These are phyloP conservation scores for Clohesyomyces aquaticus DNA, from an alignment of 495 filamentous ascomycete genomes.

Conservation along the genomic window DNA sequence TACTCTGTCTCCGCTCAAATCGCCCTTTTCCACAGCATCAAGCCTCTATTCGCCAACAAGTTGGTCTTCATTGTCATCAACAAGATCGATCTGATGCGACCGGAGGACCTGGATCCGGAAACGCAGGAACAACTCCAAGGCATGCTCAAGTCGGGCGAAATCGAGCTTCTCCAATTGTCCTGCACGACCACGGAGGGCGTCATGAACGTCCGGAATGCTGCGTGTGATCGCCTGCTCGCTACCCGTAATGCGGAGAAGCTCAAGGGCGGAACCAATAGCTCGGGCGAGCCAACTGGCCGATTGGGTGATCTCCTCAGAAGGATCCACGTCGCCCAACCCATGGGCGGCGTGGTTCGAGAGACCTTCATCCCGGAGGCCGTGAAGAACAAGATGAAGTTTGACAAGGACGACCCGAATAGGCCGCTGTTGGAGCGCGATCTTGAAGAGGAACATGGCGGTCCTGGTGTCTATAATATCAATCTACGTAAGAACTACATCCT, in stretches of 20 bases:
- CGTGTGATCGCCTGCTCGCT: slow-evolving; percentile 89
- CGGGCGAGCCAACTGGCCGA: slow-evolving; percentile 72
- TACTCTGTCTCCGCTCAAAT: slow-evolving; percentile 92
- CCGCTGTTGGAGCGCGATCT: slow-evolving; percentile 79
- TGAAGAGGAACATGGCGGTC: slow-evolving; percentile 90
- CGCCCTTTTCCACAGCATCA: slow-evolving; percentile 91
- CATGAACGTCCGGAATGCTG: slow-evolving; percentile 90
- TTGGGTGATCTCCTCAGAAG: slow-evolving; percentile 85
- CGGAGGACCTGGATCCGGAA: slow-evolving; percentile 84
- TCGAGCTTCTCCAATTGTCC: slow-evolving; percentile 87
- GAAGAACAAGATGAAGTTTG: slow-evolving; percentile 79
- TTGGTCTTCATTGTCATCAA: slow-evolving; percentile 95
- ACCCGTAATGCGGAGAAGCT: slow-evolving; percentile 94
- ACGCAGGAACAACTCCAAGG: slow-evolving; percentile 75
- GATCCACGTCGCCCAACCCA: slow-evolving; percentile 93
- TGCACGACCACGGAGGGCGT: slow-evolving; percentile 95
- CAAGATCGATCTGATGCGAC: slow-evolving; percentile 90
- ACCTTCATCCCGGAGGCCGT: slow-evolving; percentile 87
- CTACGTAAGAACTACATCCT: slow-evolving; percentile 84
- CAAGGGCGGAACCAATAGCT: slow-evolving; percentile 79
- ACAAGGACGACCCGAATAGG: slow-evolving; percentile 83
- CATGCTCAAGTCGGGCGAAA: slow-evolving; percentile 80
- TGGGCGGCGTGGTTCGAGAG: slow-evolving; percentile 76
- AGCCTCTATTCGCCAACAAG: slow-evolving; percentile 95
- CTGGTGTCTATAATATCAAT: slow-evolving; percentile 93